These are phyloP conservation scores for Eucalyptus marginata DNA, from an alignment of 345 rosid species.

Conservation along the genomic window DNA sequence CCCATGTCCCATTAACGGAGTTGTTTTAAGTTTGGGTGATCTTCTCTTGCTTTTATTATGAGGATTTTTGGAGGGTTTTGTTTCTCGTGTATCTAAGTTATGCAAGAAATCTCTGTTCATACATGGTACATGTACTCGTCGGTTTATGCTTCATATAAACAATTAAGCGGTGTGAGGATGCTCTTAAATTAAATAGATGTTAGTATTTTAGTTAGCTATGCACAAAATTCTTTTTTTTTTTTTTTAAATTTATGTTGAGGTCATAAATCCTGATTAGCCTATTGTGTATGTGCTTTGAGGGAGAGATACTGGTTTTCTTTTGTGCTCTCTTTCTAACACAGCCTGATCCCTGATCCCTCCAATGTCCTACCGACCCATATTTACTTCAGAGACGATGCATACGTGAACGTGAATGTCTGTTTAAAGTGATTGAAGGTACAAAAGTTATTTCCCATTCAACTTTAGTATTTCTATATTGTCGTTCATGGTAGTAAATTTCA, in stretches of 20 bases:
- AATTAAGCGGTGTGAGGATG: neutral
- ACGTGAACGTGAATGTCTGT: neutral
- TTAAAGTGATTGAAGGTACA: neutral
- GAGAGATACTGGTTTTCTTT: neutral
- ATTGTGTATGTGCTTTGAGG: neutral
- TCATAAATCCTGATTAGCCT: neutral
- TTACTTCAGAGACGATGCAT: neutral
- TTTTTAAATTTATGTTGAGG: neutral
- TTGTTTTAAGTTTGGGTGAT: neutral
- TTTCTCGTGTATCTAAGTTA: neutral
- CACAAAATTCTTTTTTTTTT: neutral
- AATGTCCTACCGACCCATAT: neutral
- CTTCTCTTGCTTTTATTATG: neutral
- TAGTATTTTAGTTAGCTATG: neutral
- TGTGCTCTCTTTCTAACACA: neutral
- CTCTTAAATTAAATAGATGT: neutral
- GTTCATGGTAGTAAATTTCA: too few species aligned
- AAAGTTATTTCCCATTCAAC: too few species aligned
- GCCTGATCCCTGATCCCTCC: neutral
- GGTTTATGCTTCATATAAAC: neutral
- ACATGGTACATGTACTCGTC: neutral
- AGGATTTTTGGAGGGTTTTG: neutral
- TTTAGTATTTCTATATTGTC: too few species aligned
- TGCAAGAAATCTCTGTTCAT: neutral
- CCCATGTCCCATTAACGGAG: neutral